Evolutionary conservation across 768 basidiomycete species (phyloP), one percentile per base, ranked within the genome.

Genomic region (Nidularia sp.): DNA sequence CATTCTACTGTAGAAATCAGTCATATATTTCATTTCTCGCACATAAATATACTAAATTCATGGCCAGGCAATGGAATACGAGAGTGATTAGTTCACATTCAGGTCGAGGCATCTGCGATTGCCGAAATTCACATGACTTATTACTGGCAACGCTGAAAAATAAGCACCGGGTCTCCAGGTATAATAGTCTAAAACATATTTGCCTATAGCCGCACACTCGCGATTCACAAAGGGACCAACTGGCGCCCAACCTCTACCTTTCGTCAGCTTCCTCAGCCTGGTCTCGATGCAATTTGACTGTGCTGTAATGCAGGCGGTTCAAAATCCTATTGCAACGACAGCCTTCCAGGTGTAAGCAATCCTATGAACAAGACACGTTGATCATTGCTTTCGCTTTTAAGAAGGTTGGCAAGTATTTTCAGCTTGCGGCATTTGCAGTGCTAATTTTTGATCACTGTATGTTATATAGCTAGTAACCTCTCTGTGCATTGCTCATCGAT

Each of bases 351-450:
- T 55, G 54, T 55, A 45, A 3, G 54, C 36, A 12, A 5, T 29
- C 4, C 4, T 34, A 6, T 4, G 29, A 3, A 5, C 32, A 7
- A 8, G 4, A 8, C 7, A 6, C 6, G 29, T 13, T 34, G 35
- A 4, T 13, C 12, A 29, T 7, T 13, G 15, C 13, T n/a, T 47
- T 34, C 33, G 9, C 22, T 22, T 15, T 8, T 34, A 56, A 51
- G 13, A 10, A 32, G 10, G 58, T 54, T 2, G 56, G 49, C n/a
- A 60, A 62, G 45, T 60, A 56, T 41, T 62, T 62, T 39, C 61
- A 62, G 34, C 45, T 62, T 2, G 61, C 59, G 6, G 53, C 57
- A 7, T 60, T 62, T 43, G 55, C 53, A 9, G 57, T 62, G 59
- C 45, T 62, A 3, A 43, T 62, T 2, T 62, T 58, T 34, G 59